Evolutionary conservation across 305 asterid species (phyloP), one percentile per base, ranked within the genome.

Genomic region (Fraxinus albicans): DNA sequence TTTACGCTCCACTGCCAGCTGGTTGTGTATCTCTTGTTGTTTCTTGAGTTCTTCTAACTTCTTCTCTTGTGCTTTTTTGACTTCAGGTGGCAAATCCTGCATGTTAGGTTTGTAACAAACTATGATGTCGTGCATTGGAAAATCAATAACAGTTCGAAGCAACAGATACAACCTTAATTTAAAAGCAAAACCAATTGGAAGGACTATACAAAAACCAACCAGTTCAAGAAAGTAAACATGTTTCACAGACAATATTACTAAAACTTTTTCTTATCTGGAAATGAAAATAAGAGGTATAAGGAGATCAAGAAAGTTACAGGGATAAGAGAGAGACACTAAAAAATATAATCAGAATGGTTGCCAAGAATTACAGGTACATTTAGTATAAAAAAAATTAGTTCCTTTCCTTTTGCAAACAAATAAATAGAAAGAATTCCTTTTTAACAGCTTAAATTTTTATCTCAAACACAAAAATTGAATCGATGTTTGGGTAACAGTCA

Each of bases 41-140:
- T 86, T 93, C 93, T 93, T 96, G 86, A 96, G 94, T 44, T 82
- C 98, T 78, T 92, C 95, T 92, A 96, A 87, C 88, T 96, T 96
- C 88, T 90, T 90, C 86, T 85, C 90, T 82, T 91, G 98, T 31
- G 93, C 94, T 78, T 90, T 93, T 90, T 89, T 93, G 36, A 93
- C 86, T 85, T 89, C 98, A 81, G 83, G 86, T 7, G 97, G 96
- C 65, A 93, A 85, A 80, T 94, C 98, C 99, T 96, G 89, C 79
- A 76, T 77, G 80, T 50, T 35, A 65, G 7, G 70, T 82, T 55
- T 44, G 15, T 53, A 73, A 3, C 47, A 1, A 81, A 19, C 47
- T 60, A 65, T 8, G 19, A 27, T 29, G 80, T n/a, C 27, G 25
- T 27, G 10, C 69, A 60, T 15, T 6, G 8, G 29, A 15, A 85